These are phyloP conservation scores for Moesziomyces sp. DNA, from an alignment of 1,284 basidiomycete genomes.

Conservation along the genomic window DNA sequence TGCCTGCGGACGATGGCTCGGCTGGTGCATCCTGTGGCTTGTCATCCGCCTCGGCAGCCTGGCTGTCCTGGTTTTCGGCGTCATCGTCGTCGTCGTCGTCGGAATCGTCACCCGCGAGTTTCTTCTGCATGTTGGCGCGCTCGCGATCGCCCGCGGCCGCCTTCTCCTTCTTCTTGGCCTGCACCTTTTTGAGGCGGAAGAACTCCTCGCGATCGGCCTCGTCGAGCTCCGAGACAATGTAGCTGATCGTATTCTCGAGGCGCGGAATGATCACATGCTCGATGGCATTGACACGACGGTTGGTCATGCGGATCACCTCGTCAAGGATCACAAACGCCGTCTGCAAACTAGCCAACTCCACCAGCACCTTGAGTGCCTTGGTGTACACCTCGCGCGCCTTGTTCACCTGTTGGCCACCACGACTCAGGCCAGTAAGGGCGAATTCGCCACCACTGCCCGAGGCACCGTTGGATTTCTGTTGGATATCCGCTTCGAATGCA, in stretches of 20 bases:
- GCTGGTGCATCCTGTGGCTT: not conserved
- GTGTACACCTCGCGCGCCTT: constrained; percentile 94
- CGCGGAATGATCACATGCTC: constrained; percentile 97
- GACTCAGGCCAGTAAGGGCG: constrained; percentile 94
- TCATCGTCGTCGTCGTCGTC: constrained; percentile 12
- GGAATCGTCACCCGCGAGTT: constrained; percentile 6
- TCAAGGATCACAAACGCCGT: constrained; percentile 99
- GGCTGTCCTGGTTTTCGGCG: not conserved
- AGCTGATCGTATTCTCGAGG: constrained; percentile 89
- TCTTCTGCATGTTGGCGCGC: constrained; percentile 12
- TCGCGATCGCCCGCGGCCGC: constrained; percentile 32
- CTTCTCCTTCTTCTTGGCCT: constrained; percentile 63
- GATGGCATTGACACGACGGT: constrained; percentile 97
- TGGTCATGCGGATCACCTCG: constrained; percentile 98
- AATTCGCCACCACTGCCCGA: constrained; percentile 74
- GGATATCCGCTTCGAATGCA: constrained; percentile 75
- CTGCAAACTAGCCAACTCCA: constrained; percentile 90
- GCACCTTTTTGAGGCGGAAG: constrained; percentile 67
- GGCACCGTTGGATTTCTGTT: constrained; percentile 25
- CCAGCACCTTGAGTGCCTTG: constrained; percentile 94
- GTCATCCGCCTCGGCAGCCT: not conserved
- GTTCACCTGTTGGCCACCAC: constrained; percentile 95
- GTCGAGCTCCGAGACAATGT: constrained; percentile 65
- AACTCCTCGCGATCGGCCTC: constrained; percentile 68
- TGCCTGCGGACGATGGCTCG: not conserved